Percentiles rank a stretch among this genome's conserved stretches.
phyloP scores from a whole-genome alignment of 257 asterid species.

The Ballota nigra region DNA sequence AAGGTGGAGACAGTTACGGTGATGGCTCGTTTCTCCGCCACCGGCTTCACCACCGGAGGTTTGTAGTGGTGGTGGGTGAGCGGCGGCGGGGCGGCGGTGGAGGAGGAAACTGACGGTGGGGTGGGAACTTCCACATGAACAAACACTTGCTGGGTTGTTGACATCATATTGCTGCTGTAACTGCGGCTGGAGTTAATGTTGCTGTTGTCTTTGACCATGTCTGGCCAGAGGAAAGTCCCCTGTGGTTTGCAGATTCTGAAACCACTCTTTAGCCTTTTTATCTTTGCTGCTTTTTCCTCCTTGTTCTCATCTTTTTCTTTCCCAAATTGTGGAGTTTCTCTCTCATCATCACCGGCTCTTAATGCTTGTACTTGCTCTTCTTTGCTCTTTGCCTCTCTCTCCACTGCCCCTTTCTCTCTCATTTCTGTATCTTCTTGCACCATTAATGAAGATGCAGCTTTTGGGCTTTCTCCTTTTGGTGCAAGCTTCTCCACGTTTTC shows the following conservation, averaged over 20 bases:
- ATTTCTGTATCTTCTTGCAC: conserved; percentile 18
- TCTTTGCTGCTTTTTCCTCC: conserved; percentile 82
- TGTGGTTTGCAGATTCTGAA: conserved; percentile 97
- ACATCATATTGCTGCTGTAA: conserved; percentile 13
- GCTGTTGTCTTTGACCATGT: conserved; percentile 50
- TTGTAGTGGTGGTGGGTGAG: conserved; percentile 33
- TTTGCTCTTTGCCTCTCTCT: conserved; percentile 19
- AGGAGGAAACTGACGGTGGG: conserved; percentile 88
- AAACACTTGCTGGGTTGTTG: conserved; percentile 38
- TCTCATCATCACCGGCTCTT: conserved; percentile 30
- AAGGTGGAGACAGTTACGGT: conserved; percentile 54
- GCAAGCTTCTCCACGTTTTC: conserved; percentile 41
- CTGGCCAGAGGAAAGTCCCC: conserved; percentile 97
- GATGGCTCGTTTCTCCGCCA: conserved; percentile 75
- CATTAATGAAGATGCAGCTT: conserved; percentile 45
- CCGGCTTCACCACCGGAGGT: conserved; percentile 81
- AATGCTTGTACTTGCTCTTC: conserved; percentile 45
- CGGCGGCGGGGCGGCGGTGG: conserved; percentile 63
- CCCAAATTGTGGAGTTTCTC: conserved; percentile 15
- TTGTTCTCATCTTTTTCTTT: conserved; percentile 19
- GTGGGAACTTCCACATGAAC: conserved; percentile 86
- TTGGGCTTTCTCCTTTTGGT: conserved; percentile 25
- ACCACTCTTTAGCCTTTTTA: conserved; percentile 91
- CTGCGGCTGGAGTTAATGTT: conserved; percentile 30
- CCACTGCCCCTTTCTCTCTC: conserved; percentile 32